Evolutionary conservation across 345 rosid genomes (phyloP), one percentile per base, ranked within the genome.

Genomic region (Lumnitzera racemosa): DNA sequence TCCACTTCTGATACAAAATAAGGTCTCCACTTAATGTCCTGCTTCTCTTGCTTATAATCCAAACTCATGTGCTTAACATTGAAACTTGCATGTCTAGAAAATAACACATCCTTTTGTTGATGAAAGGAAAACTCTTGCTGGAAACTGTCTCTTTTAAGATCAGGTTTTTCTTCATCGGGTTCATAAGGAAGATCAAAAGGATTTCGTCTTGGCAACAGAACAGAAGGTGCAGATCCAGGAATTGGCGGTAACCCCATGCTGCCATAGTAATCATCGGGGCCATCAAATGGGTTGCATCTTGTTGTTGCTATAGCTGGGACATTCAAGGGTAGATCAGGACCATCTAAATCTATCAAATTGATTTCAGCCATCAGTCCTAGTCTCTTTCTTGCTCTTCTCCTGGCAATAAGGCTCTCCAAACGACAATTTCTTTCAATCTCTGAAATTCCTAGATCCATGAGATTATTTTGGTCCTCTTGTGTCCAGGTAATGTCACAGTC

Each of bases 141-240:
- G 53, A 90, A 90, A 66, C 80, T 69, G 23, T 84, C 96, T 53
- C 79, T 90, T 70, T 77, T 86, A 52, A 90, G 95, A 77, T 90
- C 76, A 56, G 89, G 95, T 73, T 88, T 95, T 73, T 90, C 96
- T 78, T 90, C 95, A 46, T 66, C 70, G 51, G 95, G 80, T 51
- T 83, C 97, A 47, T 88, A 95, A 12, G 97, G 97, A 73, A 90
- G 74, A 70, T 95, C 96, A 47, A 95, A 95, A 5, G 99, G 99
- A 64, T 95, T 90, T 65, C 74, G 64, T 71, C 81, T 78, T 9
- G 86, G 82, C 51, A 79, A 70, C 77, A 88, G 61, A 68, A 86
- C 63, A 59, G 98, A 82, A 20, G 99, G 98, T 17, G 99, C 96
- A 67, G 99, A 95, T 52, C 96, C 99, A 51, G 96, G 99, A 75